Percentiles rank a stretch among this genome's conserved stretches.
Evolutionary conservation across 2,329 filamentous ascomycete genomes (phyloP).

Genomic region (Verticillium nonalfalfae): DNA sequence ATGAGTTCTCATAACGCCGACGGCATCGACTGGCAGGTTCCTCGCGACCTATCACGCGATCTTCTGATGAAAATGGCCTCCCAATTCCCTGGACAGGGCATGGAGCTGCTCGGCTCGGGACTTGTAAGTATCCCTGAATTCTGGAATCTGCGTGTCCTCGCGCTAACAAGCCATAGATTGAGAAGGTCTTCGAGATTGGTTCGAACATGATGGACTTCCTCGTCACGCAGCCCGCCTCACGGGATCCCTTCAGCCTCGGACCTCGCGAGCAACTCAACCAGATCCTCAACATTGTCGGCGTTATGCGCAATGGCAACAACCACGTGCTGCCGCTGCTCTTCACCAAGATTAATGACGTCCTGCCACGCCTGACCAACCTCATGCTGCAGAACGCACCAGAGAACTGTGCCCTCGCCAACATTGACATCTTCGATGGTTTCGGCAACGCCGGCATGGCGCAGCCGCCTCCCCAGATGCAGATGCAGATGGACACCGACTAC

Average conservation of each 20-base stretch:
- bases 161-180: conserved; percentile 43
- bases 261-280: conserved; percentile 70
- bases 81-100: conserved; percentile 63
- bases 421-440: conserved; percentile 62
- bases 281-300: conserved; percentile 60
- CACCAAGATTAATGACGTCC: conserved; percentile 66
- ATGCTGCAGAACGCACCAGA: conserved; percentile 55
- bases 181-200: conserved; percentile 74
- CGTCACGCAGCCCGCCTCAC: conserved; percentile 52
- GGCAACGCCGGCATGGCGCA: conserved; percentile 57
- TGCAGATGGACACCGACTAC: conserved; percentile 41
- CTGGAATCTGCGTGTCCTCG: no score
- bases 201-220: conserved; percentile 70
- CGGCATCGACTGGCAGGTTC: conserved; percentile 55
- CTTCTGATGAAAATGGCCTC: conserved; percentile 59
- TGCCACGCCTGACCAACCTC: conserved; percentile 56
- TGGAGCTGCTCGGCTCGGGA: conserved; percentile 69
- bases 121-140: conserved; percentile 45
- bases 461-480: conserved; percentile 31
- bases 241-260: conserved; percentile 56
- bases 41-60: conserved; percentile 56
- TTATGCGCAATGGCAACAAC: conserved; percentile 68
- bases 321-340: conserved; percentile 73
- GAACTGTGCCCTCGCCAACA: conserved; percentile 40
- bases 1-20: conserved; percentile 41